Percentiles rank a stretch among this genome's conserved stretches.
Evolutionary conservation across 164 flowering plant species (phyloP).

Genomic region (grape (Vitis vinifera)): DNA sequence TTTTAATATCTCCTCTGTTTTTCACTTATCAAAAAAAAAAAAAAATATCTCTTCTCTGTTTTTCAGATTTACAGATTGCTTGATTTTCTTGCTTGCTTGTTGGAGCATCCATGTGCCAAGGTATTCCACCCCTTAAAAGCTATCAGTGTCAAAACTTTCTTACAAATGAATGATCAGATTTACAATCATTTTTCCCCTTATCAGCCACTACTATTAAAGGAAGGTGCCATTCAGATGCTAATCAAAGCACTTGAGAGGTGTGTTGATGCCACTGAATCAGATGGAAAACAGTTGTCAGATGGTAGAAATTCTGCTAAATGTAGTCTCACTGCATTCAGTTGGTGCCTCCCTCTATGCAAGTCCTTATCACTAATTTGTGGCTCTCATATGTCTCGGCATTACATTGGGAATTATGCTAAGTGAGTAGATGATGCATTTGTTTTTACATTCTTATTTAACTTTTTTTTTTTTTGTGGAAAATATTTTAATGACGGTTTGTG

Average conservation of each 20-base stretch:
- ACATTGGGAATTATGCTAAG: conserved; percentile 37
- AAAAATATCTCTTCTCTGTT: neutral
- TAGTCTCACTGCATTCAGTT: conserved; percentile 41
- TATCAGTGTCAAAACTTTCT: neutral
- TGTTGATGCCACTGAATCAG: conserved; percentile 33
- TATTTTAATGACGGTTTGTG: conserved; percentile 3
- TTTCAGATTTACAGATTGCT: conserved; percentile 69
- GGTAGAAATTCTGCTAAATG: conserved; percentile 26
- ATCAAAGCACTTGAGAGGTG: conserved; percentile 51
- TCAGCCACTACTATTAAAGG: conserved; percentile 65
- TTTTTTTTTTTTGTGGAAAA: neutral
- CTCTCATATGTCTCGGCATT: conserved; percentile 26
- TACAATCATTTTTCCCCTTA: conserved; percentile 8
- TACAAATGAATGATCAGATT: neutral
- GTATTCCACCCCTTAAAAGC: conserved; percentile 28
- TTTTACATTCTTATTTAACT: neutral
- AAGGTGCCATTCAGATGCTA: conserved; percentile 50
- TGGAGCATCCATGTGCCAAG: conserved; percentile 91
- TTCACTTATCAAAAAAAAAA: conserved; percentile 19
- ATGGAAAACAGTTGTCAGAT: conserved; percentile 42
- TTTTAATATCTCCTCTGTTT: neutral
- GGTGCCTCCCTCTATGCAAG: conserved; percentile 73
- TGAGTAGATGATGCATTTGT: conserved; percentile 30
- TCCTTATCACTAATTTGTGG: conserved; percentile 53
- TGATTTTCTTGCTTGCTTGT: conserved; percentile 63